phyloP scores from a whole-genome alignment of 495 filamentous ascomycete genomes.

The Penicillium cataractarum region DNA sequence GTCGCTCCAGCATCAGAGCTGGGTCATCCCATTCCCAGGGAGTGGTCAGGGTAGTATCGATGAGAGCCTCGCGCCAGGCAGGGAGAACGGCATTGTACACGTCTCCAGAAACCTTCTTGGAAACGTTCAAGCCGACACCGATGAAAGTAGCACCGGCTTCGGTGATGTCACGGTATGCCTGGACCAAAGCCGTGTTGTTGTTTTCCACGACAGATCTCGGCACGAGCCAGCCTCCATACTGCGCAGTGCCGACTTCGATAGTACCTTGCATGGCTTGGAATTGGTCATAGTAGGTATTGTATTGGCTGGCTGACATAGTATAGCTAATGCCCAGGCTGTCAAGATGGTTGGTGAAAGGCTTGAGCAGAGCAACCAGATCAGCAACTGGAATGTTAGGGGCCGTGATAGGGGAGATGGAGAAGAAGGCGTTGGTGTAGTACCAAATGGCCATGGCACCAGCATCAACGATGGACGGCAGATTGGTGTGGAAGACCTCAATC shows the following conservation, averaged over 20 bases:
- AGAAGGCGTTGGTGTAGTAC: constrained; percentile 44
- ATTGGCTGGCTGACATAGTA: constrained; percentile 11
- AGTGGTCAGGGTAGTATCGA: constrained; percentile 43
- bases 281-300: constrained; percentile 12
- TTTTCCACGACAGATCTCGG: constrained; percentile 39
- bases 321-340: constrained; percentile 19
- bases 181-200: constrained; percentile 52
- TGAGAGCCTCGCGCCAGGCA: constrained; percentile 60
- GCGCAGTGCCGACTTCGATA: constrained; percentile 13
- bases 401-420: constrained; percentile 42
- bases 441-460: constrained; percentile 36
- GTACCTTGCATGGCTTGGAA: constrained; percentile 19
- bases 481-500: constrained; percentile 40
- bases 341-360: constrained; percentile 23
- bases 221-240: constrained; percentile 24
- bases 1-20: constrained; percentile 39
- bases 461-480: constrained; percentile 48
- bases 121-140: constrained; percentile 47
- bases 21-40: constrained; percentile 46
- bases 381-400: constrained; percentile 24
- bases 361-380: constrained; percentile 18
- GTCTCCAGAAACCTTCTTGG: constrained; percentile 44
- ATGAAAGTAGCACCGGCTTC: constrained; percentile 50
- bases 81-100: constrained; percentile 59
- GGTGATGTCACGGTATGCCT: constrained; percentile 42